Evolutionary conservation across 2,329 filamentous ascomycete genomes (phyloP), one percentile per base, ranked within the genome.

Genomic region (Endothia cerciana): DNA sequence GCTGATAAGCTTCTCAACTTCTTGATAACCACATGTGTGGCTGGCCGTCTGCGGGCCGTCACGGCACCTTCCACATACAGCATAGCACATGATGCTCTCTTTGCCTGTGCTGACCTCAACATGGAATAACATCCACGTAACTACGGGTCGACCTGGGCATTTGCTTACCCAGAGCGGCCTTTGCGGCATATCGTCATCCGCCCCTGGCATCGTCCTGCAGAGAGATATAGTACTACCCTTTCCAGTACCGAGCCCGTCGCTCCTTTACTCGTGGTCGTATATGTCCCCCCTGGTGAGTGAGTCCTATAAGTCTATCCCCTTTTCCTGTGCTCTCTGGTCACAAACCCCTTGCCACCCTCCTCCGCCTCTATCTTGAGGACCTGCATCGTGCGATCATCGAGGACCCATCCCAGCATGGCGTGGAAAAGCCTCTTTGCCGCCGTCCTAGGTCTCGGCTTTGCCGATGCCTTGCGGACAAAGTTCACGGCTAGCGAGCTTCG

Each of bases 401-500:
- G n/a, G n/a, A n/a, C n/a, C n/a, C 17, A 25, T 15, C 10, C 25
- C 13, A 63, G 17, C 28, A 65, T 65, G 63, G 58, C 63, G 25
- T 61, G 58, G 57, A 61, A 28, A 22, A 41, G 28, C 30, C 19
- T 65, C 4, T 41, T 65, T n/a, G 51, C 30, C 28, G 43, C 58
- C 22, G 38, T 55, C 7, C 17, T 69, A 45, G 65, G 51, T 11
- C 22, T 65, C 28, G 67, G 59, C 28, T n/a, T 25, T 36, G 62
- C 49, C 49, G 43, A 61, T 19, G 63, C 59, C 19, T 45, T 69
- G 33, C 65, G 60, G 28, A 69, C 67, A 30, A 62, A 57, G 28
- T 67, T 57, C 43, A 47, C 65, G 22, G 49, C 67, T 45, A 60
- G 62, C 22, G 62, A 69, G 45, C 59, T 69, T 11, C 36, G 30